Evolutionary conservation across 148 eudicot genomes (phyloP), one percentile per base, ranked within the genome.

Genomic region (Rhododendron henanense): DNA sequence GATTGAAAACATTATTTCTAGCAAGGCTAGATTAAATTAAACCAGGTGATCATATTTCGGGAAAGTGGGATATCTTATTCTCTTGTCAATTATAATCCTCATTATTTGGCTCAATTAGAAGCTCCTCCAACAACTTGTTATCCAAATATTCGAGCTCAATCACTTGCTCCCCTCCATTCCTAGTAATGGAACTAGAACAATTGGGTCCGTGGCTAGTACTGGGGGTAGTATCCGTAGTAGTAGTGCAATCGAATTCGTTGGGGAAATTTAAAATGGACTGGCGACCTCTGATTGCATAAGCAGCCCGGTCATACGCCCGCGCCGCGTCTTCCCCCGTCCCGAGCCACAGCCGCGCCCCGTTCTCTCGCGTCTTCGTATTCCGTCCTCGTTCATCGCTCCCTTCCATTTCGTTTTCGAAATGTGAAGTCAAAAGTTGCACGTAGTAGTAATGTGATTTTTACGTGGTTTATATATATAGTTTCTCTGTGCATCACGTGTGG

Each of bases 111-210:
- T 41, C 85, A 55, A 14, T 55, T 33, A 87, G 83, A 78, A 88
- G 88, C 41, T 88, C 90, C 86, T 88, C 90, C 59, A 89, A 83
- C 88, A 89, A n/a, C 73, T 83, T 80, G 84, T 89, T 35, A 83
- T 89, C 91, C 45, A 89, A 81, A 61, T 79, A 87, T 67, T 89
- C 89, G 1, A 89, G 51, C 83, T 89, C 91, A 65, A 89, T 69
- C n/a, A 89, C 78, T 55, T 79, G 15, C 47, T 84, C 87, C 23
- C 85, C 37, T 15, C 57, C 83, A 41, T 81, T 77, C 45, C 47
- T 47, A 2, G 78, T 5, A 5, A 2, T 11, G 25, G 23, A 18
- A 13, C 59, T 0, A 1, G 69, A 82, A 77, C 73, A 84, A 25
- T 44, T 28, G 2, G 53, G 51, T 19, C 21, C 59, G 1, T 9